These are phyloP conservation scores for Pholiota molesta DNA, from an alignment of 768 basidiomycete genomes.

Conservation along the genomic window DNA sequence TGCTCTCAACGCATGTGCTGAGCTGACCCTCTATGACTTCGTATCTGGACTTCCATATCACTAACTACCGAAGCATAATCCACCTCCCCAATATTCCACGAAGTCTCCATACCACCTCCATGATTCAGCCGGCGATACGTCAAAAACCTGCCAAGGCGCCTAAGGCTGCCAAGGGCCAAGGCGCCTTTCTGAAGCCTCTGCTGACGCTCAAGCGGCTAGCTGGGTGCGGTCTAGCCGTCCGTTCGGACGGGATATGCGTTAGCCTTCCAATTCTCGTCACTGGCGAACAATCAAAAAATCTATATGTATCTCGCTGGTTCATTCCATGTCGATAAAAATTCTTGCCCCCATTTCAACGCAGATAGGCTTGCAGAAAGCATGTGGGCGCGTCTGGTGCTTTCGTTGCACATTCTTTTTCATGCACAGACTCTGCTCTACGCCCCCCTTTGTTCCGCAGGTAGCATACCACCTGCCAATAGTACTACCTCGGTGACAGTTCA, in stretches of 20 bases:
- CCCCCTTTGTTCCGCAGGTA: slow-evolving; percentile 9
- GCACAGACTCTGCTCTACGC: slow-evolving; percentile 17
- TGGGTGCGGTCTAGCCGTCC: not conserved
- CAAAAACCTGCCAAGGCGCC: not conserved
- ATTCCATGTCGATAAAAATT: not conserved
- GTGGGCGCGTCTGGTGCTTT: slow-evolving; percentile 19
- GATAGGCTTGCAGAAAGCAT: slow-evolving; percentile 1
- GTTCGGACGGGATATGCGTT: not conserved
- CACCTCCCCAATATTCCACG: not conserved
- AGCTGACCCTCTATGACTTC: not conserved
- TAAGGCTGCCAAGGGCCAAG: too few species aligned
- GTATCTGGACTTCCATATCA: not conserved
- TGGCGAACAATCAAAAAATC: not conserved
- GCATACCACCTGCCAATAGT: not conserved
- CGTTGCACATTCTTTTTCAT: slow-evolving; percentile 18
- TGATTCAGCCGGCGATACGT: not conserved
- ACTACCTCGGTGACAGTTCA: not conserved
- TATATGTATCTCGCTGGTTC: not conserved
- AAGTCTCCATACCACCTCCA: not conserved
- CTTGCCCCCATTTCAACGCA: not conserved
- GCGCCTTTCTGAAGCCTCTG: not conserved
- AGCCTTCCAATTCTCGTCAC: not conserved
- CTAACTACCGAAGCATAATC: not conserved
- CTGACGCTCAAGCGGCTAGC: not conserved
- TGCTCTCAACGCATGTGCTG: not conserved